Base-by-base conservation (phyloP, 768 basidiomycete species). In the Amyloporia xantha region DNA sequence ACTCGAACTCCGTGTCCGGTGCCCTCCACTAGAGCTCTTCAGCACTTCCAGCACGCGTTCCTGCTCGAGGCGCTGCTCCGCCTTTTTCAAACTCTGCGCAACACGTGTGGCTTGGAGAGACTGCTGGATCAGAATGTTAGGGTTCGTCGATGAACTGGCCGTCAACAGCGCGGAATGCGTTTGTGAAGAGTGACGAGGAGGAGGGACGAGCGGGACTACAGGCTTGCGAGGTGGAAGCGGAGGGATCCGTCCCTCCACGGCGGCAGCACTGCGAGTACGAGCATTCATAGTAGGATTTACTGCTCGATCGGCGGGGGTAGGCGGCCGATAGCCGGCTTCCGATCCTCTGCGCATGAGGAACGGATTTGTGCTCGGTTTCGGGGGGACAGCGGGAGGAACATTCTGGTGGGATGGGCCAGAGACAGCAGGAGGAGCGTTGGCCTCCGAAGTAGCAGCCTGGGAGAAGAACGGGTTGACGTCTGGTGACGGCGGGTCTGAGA, bases 21-120 rank as follows among this genome's bases (percentile, higher is more conserved):
- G 33, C 39, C 48, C 5, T 59, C 39, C 49, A 35, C 52, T 54
- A 10, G 54, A 51, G 54, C 82, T 83, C 64, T 83, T 84, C 26
- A 90, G 70, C 10, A 90, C 80, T 62, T 82, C 78, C 51, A 87
- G 68, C 17, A 87, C 76, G 9, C 86, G 71, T 59, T 84, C 82
- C 54, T 78, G 77, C 62, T 86, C 84, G 15, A 86, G 69, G 53
- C 77, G 72, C 36, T 78, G 78, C 57, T 88, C 82, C 0, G 78
- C 81, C 41, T 77, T 76, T 64, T 87, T 86, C 65, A 86, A 69
- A 3, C 74, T 75, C 62, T 86, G 81, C 1, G 78, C 87, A 0
- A 78, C 76, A 58, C 86, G 85, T 49, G 77, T 81, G 5, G 88
- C 88, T 45, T 84, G 80, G 1, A 91, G 67, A 19, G 79, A 81